These are phyloP conservation scores for Parathielavia hyrcaniae DNA, from an alignment of 495 filamentous ascomycete species.

Conservation along the genomic window DNA sequence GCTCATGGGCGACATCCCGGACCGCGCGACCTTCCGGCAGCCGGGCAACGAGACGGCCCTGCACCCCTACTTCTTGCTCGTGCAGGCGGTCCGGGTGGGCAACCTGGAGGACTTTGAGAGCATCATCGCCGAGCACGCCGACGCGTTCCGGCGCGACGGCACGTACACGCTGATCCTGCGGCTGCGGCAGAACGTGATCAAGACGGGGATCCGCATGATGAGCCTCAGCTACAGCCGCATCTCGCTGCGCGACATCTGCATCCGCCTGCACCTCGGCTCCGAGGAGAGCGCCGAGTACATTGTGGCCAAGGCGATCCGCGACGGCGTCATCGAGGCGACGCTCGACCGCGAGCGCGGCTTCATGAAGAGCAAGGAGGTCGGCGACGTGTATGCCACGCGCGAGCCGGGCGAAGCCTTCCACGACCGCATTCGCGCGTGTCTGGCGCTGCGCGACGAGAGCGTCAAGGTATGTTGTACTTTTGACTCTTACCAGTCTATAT, in stretches of 20 bases:
- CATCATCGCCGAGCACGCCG: constrained; percentile 69
- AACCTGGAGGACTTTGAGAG: constrained; percentile 87
- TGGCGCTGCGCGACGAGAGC: constrained; percentile 91
- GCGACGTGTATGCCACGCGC: constrained; percentile 90
- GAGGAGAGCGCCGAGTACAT: constrained; percentile 98
- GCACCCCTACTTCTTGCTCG: constrained; percentile 84
- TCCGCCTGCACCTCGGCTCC: constrained; percentile 81
- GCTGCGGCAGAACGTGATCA: constrained; percentile 96
- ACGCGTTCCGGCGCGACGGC: constrained; percentile 83
- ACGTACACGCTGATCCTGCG: constrained; percentile 94
- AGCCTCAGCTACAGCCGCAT: constrained; percentile 95
- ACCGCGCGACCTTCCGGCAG: constrained; percentile 86
- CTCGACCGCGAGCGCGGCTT: constrained; percentile 90
- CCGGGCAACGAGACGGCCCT: constrained; percentile 77
- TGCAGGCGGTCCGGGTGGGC: constrained; percentile 90
- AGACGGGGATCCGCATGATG: constrained; percentile 98
- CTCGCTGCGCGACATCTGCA: constrained; percentile 95
- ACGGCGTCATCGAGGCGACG: constrained; percentile 95
- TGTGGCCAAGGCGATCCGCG: constrained; percentile 95
- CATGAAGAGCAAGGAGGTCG: constrained; percentile 96
- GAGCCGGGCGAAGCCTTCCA: constrained; percentile 97
- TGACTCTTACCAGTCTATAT: neutral
- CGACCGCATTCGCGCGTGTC: constrained; percentile 84
- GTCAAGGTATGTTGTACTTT: constrained; percentile 64
- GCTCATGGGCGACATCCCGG: constrained; percentile 97